Evolutionary conservation across 1,284 basidiomycete genomes (phyloP), one percentile per base, ranked within the genome.

Genomic region (Ganoderma lucidum): DNA sequence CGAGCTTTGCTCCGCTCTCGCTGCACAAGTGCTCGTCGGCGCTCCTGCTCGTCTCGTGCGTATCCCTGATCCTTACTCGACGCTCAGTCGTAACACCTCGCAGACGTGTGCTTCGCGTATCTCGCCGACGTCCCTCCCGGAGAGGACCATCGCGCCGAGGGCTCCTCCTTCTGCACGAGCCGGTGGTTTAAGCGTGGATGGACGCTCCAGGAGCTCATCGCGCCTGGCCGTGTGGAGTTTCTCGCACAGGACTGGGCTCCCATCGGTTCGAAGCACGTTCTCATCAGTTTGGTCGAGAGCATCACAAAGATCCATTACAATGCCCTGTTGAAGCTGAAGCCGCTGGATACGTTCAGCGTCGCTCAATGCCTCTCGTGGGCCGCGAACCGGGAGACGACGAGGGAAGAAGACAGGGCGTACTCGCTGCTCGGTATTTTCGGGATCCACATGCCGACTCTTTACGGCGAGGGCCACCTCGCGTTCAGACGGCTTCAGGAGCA

Each of bases 171-270:
- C 69, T 48, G 65, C 17, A n/a, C 55, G 1, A 66, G 69, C 69
- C n/a, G 30, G 17, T 70, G 69, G 65, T 44, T 58, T 41, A 62
- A 19, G 17, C 42, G 66, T 2, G 63, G 66, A 19, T 68, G 67
- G 67, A 69, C 61, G 55, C 55, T 69, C 6, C 63, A 66, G 32
- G 69, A 70, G 64, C 63, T 70, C 8, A 56, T 70, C 23, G 66
- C 66, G 8, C 63, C 69, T 6, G 30, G 4, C 6, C 30, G 17
- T 23, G 64, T 69, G 32, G 51, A 64, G 56, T 70, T 70, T 45
- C 56, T 70, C 17, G 61, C 65, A 8, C 28, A n/a, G 32, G 39
- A 35, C 10, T 70, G 68, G 69, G 10, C 35, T 5, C 42, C 35
- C 14, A 42, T 70, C 12, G 69, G 65, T 2, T 62, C 62, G 9